Evolutionary conservation across 2,329 filamentous ascomycete genomes (phyloP), one percentile per base, ranked within the genome.

Genomic region (Pseudogymnoascus sp.): DNA sequence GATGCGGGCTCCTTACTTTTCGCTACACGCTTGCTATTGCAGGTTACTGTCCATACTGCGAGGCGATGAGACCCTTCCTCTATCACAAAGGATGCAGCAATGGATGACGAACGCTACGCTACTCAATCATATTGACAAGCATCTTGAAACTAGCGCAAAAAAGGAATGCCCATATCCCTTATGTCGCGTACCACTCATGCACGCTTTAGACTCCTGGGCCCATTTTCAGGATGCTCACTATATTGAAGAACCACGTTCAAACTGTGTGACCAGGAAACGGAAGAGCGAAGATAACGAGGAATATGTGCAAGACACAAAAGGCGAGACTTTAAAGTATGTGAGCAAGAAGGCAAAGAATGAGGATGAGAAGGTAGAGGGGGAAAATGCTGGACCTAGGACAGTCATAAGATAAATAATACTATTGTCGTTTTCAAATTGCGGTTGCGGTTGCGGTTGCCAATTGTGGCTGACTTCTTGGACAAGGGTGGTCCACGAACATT

Each of bases 11-110:
- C 21, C 57, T 59, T 34, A 59, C 33, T 39, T 59, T 59, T 59
- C 35, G 57, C 21, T 41, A 59, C 21, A 59, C 57, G 15, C 57
- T 59, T 41, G 57, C 55, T 70, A 55, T 55, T 12, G 45, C 45
- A 55, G 45, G 45, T 15, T 55, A 55, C 45, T 55, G 21, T 55
- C 45, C 45, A 55, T 55, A 8, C 45, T 55, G 21, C 10, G 21
- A 55, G 41, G 19, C 41, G 18, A 26, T 52, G 41, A 52, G 41
- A 52, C 19, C 9, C 41, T 52, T 52, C n/a, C 19, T 45, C 39
- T 7, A 45, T 45, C 39, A 45, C 15, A 23, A 45, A 45, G 39
- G 39, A 45, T 45, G 15, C 18, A 26, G 41, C 41, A 52, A 52
- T 52, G 18, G 41, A 52, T 52, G 41, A 52, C 41, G 18, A 52